Evolutionary conservation across 495 filamentous ascomycete genomes (phyloP).

Genomic region (Penicillium cinerascens): DNA sequence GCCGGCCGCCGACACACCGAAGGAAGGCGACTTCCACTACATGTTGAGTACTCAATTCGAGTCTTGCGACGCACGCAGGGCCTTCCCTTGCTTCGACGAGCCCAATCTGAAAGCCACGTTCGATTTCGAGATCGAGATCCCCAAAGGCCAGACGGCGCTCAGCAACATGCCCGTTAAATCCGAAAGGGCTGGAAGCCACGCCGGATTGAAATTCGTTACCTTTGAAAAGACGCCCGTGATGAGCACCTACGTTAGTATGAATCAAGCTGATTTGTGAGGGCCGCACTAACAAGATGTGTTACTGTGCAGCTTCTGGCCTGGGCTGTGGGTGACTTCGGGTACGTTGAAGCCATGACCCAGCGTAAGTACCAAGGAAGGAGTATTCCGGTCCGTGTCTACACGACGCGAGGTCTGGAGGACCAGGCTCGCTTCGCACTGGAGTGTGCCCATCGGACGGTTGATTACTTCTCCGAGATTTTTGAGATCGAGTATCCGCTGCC

Average conservation of each 20-base stretch:
- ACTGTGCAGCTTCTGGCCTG: constrained; percentile 71
- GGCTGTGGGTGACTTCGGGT: constrained; percentile 96
- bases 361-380: constrained; percentile 84
- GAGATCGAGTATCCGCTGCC: constrained; percentile 93
- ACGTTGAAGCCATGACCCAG: constrained; percentile 83
- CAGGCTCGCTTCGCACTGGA: constrained; percentile 83
- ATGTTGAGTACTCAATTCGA: constrained; percentile 99
- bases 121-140: constrained; percentile 87
- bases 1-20: constrained; percentile 67
- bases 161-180: constrained; percentile 91
- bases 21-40: constrained; percentile 75
- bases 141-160: constrained; percentile 78
- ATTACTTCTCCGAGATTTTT: constrained; percentile 92
- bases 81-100: constrained; percentile 97
- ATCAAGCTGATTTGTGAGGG: not conserved
- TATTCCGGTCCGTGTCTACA: constrained; percentile 93
- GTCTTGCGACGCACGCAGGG: constrained; percentile 87
- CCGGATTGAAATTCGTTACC: constrained; percentile 69
- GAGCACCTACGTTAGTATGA: constrained; percentile 75
- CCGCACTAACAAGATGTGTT: constrained; percentile 10
- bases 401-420: constrained; percentile 82
- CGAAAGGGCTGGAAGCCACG: constrained; percentile 52
- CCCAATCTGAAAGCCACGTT: constrained; percentile 95
- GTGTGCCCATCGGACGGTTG: constrained; percentile 82
- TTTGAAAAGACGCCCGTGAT: constrained; percentile 89